Conservation (phyloP, 371 early-diverging fungal species). For the Mycotypha africana region DNA sequence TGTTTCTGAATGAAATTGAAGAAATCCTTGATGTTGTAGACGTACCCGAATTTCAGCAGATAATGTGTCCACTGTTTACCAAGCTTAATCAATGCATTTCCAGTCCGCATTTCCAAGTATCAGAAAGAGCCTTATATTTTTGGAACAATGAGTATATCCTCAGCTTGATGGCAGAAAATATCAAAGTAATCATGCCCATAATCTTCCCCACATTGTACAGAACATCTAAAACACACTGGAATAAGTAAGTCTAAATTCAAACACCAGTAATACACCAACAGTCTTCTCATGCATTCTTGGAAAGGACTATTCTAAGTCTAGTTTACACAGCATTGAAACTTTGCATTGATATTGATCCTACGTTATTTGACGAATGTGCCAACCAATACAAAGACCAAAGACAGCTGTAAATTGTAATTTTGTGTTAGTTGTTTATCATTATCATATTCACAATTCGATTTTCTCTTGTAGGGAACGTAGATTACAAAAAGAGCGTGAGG, state of each 20-base stretch:
- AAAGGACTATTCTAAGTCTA: conserved; percentile 86
- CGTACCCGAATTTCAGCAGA: conserved; percentile 78
- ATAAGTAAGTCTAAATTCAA: conserved; percentile 71
- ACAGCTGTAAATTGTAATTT: conserved; percentile 54
- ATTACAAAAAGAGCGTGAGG: conserved; percentile 75
- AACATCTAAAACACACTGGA: conserved; percentile 94
- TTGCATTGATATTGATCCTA: conserved; percentile 90
- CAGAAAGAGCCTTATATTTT: conserved; percentile 90
- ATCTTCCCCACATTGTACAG: conserved; percentile 85
- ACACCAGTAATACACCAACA: too few relatives aligned
- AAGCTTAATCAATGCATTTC: conserved; percentile 88
- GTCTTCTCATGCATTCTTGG: too few relatives aligned
- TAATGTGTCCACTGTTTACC: conserved; percentile 84
- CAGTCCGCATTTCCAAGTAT: conserved; percentile 93
- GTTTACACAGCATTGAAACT: conserved; percentile 91
- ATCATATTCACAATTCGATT: background rate
- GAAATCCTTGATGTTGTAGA: conserved; percentile 92
- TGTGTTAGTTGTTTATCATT: background rate
- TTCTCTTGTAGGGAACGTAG: conserved; percentile 63
- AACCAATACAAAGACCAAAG: conserved; percentile 75
- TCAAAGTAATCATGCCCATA: conserved; percentile 82
- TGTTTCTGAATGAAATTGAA: conserved; percentile 95
- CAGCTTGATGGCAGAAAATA: conserved; percentile 86
- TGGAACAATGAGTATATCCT: conserved; percentile 97
- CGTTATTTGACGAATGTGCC: conserved; percentile 88